Conservation (phyloP, 2,329 filamentous ascomycete genomes). For the Aureobasidium namibiae region DNA sequence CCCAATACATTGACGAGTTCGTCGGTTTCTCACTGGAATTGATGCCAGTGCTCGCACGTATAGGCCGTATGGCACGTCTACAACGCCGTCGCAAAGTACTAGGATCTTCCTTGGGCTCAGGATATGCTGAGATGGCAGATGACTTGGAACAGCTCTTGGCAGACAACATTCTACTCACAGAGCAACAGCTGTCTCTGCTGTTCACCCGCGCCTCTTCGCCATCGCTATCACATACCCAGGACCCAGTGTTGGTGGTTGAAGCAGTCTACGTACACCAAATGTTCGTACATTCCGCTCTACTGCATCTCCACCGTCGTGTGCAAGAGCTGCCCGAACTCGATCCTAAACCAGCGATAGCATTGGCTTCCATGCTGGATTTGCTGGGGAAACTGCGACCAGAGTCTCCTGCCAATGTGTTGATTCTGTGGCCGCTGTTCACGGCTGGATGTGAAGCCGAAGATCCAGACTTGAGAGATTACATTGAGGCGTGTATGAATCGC, state of each 20-base stretch:
- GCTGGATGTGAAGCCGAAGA: constrained; percentile 11
- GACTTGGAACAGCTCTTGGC: not conserved
- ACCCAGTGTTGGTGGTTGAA: not conserved
- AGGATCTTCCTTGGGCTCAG: not conserved
- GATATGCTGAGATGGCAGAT: constrained; percentile 4
- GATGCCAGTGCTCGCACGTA: constrained; percentile 7
- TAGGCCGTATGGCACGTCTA: constrained; percentile 10
- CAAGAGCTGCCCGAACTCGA: not conserved
- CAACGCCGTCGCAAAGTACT: not conserved
- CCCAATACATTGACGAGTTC: constrained; percentile 11
- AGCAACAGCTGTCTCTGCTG: not conserved
- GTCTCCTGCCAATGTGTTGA: constrained; percentile 4
- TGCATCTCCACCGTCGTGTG: constrained; percentile 4
- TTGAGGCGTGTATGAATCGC: not conserved
- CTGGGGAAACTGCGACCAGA: not conserved
- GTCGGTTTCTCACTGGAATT: constrained; percentile 12
- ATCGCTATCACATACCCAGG: not conserved
- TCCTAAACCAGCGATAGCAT: constrained; percentile 1
- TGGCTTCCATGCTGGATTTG: not conserved
- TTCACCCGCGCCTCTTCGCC: constrained; percentile 2
- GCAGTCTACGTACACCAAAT: not conserved
- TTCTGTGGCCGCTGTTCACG: constrained; percentile 10
- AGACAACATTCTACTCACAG: constrained; percentile 6
- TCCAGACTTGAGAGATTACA: not conserved
- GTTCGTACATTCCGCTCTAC: constrained; percentile 3